Evolutionary conservation across 2,329 filamentous ascomycete species (phyloP).

Genomic region (Diaporthe batatas): DNA sequence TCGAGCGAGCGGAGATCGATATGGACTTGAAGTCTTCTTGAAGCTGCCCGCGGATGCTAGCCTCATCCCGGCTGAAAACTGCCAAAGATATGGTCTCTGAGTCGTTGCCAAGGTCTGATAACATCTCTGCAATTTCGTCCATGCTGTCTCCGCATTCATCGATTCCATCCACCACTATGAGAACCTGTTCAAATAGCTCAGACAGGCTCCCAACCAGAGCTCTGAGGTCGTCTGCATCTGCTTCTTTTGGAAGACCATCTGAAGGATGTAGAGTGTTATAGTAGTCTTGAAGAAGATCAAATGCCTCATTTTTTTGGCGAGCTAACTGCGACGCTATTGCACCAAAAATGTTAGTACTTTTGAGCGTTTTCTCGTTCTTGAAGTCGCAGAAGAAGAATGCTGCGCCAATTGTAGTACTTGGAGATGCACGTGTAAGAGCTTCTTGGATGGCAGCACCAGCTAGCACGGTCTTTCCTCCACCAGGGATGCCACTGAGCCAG

Average conservation of each 20-base stretch:
- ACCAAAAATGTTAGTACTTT: neutral
- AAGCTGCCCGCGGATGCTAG: neutral
- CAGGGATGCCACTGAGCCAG: slow-evolving; percentile 49
- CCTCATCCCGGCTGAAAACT: neutral
- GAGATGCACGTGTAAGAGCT: neutral
- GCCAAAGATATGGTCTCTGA: neutral
- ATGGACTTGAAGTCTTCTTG: neutral
- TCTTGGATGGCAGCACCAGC: slow-evolving; percentile 46
- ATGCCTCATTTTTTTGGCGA: neutral
- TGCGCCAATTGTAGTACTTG: neutral
- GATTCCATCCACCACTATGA: neutral
- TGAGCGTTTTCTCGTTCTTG: neutral
- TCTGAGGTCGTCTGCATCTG: neutral
- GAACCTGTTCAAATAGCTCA: neutral
- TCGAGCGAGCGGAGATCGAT: neutral
- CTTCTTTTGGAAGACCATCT: neutral
- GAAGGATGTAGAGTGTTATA: neutral
- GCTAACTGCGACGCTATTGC: neutral
- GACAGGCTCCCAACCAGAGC: neutral
- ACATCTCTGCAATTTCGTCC: neutral
- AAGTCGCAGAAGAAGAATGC: slow-evolving; percentile 12
- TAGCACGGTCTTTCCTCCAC: slow-evolving; percentile 48
- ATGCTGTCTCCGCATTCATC: slow-evolving; percentile 10
- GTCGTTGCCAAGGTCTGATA: neutral
- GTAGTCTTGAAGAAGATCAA: neutral